These are phyloP conservation scores for Lactarius vividus DNA, from an alignment of 768 basidiomycete genomes.

Conservation along the genomic window DNA sequence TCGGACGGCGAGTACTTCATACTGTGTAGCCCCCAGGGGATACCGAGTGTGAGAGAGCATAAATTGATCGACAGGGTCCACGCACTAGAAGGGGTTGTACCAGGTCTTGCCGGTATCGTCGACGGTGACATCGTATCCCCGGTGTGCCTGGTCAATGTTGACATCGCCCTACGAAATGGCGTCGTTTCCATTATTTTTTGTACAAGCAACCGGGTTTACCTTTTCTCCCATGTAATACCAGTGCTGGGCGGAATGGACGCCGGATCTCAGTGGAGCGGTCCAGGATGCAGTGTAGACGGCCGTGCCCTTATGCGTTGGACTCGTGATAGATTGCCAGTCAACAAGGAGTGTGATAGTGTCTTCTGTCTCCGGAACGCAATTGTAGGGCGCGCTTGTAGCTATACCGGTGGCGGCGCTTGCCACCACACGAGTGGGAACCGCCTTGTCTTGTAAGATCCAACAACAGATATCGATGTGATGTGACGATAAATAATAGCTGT, in stretches of 20 bases:
- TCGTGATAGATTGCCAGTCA: slow-evolving; percentile 84
- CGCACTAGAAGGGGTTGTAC: slow-evolving; percentile 92
- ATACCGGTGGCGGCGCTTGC: slow-evolving; percentile 91
- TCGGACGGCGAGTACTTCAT: slow-evolving; percentile 95
- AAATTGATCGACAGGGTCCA: slow-evolving; percentile 24
- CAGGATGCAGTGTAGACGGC: slow-evolving; percentile 93
- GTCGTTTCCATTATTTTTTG: slow-evolving; percentile 1
- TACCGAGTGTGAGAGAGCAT: neutral
- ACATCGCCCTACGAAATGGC: slow-evolving; percentile 69
- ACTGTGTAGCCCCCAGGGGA: slow-evolving; percentile 38
- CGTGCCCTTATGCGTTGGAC: slow-evolving; percentile 74
- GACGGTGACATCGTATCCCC: slow-evolving; percentile 86
- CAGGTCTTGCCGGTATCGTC: slow-evolving; percentile 82
- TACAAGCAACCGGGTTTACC: slow-evolving; percentile 38
- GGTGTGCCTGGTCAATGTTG: slow-evolving; percentile 88
- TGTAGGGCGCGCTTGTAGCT: slow-evolving; percentile 84
- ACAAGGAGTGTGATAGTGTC: slow-evolving; percentile 94
- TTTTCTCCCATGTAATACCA: slow-evolving; percentile 97
- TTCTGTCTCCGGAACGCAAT: slow-evolving; percentile 83
- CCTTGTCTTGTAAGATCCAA: slow-evolving; percentile 78
- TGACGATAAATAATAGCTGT: slow-evolving; percentile 91
- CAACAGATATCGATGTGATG: slow-evolving; percentile 91
- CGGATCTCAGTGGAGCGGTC: slow-evolving; percentile 88
- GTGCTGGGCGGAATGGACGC: slow-evolving; percentile 87
- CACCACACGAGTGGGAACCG: slow-evolving; percentile 78